These are phyloP conservation scores for Scopulariopsis brevicaulis DNA, from an alignment of 2,329 filamentous ascomycete genomes.

Conservation along the genomic window DNA sequence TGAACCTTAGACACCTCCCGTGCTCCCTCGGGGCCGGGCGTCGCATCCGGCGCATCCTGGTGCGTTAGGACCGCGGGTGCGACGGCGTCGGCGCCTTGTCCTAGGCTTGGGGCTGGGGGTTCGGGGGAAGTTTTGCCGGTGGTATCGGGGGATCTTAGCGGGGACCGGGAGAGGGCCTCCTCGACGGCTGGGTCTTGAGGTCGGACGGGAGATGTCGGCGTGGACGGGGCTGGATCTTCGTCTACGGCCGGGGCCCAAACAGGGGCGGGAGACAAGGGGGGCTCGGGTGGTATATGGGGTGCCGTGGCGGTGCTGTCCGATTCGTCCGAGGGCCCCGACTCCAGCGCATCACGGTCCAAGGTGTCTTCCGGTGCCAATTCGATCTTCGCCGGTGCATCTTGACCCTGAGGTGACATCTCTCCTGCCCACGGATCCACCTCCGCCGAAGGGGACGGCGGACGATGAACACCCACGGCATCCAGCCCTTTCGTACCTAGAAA, in stretches of 20 bases:
- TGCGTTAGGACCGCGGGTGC: neutral
- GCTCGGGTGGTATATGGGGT: neutral
- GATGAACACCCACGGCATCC: neutral
- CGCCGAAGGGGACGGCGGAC: neutral
- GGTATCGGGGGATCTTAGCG: too few species aligned
- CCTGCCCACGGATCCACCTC: neutral
- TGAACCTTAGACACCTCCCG: conserved; percentile 32
- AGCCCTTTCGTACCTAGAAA: neutral
- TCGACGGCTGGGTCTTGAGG: neutral
- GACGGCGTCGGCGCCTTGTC: neutral
- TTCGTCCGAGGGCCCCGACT: neutral
- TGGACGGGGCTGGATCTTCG: too few species aligned
- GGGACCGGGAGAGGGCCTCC: neutral
- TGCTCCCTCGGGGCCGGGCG: conserved; percentile 4
- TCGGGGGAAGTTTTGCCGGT: too few species aligned
- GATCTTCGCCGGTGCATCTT: neutral
- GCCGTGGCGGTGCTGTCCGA: neutral
- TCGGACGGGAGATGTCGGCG: neutral
- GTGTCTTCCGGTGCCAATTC: neutral
- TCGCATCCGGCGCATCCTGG: neutral
- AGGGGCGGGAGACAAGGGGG: neutral
- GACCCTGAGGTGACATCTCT: neutral
- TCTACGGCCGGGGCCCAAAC: too few species aligned
- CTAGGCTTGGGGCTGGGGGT: neutral
- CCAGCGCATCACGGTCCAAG: neutral